These are phyloP conservation scores for Carex littledalei DNA, from an alignment of 176 grass and related monocot genomes.

Conservation along the genomic window DNA sequence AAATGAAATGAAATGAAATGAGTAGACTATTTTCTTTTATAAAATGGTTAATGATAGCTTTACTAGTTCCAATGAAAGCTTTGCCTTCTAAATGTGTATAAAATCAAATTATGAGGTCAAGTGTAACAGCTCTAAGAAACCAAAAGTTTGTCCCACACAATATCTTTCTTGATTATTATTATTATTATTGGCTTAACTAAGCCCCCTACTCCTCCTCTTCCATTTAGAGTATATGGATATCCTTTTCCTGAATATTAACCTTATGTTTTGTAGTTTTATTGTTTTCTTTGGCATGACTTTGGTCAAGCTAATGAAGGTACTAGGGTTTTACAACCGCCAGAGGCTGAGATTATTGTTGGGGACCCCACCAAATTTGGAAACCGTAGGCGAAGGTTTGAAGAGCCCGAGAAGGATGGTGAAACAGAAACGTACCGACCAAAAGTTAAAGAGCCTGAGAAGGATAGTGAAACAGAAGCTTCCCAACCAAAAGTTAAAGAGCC, in stretches of 20 bases:
- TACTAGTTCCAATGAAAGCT: neutral
- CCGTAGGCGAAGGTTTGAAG: neutral
- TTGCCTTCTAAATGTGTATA: neutral
- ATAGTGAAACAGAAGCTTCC: conserved; percentile 1
- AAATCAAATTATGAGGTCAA: neutral
- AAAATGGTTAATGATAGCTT: neutral
- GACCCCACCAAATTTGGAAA: conserved; percentile 40
- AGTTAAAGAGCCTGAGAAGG: conserved; percentile 23
- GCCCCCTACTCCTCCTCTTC: neutral
- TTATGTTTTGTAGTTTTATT: conserved; percentile 14
- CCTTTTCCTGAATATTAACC: neutral
- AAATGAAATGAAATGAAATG: neutral
- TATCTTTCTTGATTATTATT: neutral
- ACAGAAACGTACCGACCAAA: conserved; percentile 21
- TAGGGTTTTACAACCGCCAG: conserved; percentile 15
- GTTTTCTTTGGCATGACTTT: conserved; percentile 17
- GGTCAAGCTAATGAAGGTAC: conserved; percentile 23
- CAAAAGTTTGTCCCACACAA: neutral
- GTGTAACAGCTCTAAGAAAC: conserved; percentile 1
- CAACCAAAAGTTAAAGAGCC: conserved; percentile 23
- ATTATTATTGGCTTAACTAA: neutral
- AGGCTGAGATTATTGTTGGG: conserved; percentile 40
- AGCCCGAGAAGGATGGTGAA: conserved; percentile 14
- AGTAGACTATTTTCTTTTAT: neutral
- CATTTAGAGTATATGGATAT: neutral